Base-by-base conservation (phyloP, 208 protist species). In the Leptomonas seymouri region DNA sequence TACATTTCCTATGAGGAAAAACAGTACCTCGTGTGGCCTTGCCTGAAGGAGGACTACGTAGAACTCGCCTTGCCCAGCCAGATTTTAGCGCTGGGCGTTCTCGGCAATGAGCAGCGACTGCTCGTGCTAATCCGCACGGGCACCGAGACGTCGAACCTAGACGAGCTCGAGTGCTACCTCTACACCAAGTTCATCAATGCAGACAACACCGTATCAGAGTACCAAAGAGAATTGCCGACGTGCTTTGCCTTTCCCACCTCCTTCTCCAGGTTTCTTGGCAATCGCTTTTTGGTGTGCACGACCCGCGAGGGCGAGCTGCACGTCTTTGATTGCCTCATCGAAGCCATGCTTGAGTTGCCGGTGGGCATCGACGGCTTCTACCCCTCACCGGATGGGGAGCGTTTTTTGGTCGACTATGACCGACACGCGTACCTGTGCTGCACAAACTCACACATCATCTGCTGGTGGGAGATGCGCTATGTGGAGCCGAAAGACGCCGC, bases 231-330 rank as follows among this genome's bases (percentile, higher is more conserved):
- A 42, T 59, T 90, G n/a, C 87, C 84, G 0, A 45, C 42, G 18
- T 65, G 57, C 51, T 93, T 88, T 57, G 81, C 66, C 12, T 60
- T 51, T 3, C 44, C 68, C 8, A 76, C 78, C 14, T 89, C 84
- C 18, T 63, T 76, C 12, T 67, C 85, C 4, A 57, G 56, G 1
- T 90, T 93, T 63, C 63, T 80, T 31, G 84, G 87, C 7, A 67
- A 79, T 44, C 84, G 80, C 14, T 90, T 85, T 65, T 78, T 93
- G 30, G 34, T 76, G 15, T 86, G 84, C 71, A 85, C 64, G 34
- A 84, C 69, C 14, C 60, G 69, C 30, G 80, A 87, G 51, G 84
- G 76, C 27, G 71, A 73, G 11, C 46, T 85, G n/a, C 46, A 83
- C 39, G 76, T 87, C 15, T 90, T 89, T 67, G 84, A 90, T 65